These are phyloP conservation scores for Bolboschoenus planiculmis DNA, from an alignment of 176 grass and related monocot genomes.

Conservation along the genomic window DNA sequence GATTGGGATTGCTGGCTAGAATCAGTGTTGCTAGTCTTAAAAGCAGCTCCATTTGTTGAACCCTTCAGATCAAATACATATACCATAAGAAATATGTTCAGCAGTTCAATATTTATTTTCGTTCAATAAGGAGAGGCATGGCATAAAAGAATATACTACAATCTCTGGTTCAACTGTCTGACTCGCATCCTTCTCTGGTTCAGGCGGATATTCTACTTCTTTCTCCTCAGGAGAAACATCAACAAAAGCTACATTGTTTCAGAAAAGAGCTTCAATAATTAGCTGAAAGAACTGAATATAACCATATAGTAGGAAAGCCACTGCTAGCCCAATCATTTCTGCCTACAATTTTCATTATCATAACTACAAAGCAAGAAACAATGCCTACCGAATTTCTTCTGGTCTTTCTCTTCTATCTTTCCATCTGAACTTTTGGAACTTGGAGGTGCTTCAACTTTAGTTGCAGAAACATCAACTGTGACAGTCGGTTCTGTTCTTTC, in stretches of 20 bases:
- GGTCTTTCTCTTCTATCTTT: conserved; percentile 35
- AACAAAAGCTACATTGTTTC: conserved; percentile 71
- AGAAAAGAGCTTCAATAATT: not conserved
- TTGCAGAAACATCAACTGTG: conserved; percentile 62
- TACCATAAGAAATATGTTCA: conserved; percentile 4
- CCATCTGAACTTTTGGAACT: conserved; percentile 38
- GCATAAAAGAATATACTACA: conserved; percentile 1
- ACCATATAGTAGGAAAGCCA: too few species aligned
- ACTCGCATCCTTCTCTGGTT: conserved; percentile 39
- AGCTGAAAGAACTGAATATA: not conserved
- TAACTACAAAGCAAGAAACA: not conserved
- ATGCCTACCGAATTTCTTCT: conserved; percentile 71
- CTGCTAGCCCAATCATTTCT: not conserved
- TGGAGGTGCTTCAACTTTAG: conserved; percentile 47
- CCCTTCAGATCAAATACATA: conserved; percentile 34
- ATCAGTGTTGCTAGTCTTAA: conserved; percentile 43
- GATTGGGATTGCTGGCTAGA: conserved; percentile 42
- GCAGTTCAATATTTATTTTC: not conserved
- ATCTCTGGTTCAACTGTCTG: conserved; percentile 36
- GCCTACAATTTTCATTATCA: not conserved
- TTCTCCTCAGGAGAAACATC: conserved; percentile 88
- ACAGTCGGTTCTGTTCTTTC: conserved; percentile 31
- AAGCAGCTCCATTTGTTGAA: conserved; percentile 69
- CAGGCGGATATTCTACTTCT: conserved; percentile 46
- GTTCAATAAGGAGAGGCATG: not conserved